These are phyloP conservation scores for Heterobasidion annosum DNA, from an alignment of 1,284 basidiomycete species.

Conservation along the genomic window DNA sequence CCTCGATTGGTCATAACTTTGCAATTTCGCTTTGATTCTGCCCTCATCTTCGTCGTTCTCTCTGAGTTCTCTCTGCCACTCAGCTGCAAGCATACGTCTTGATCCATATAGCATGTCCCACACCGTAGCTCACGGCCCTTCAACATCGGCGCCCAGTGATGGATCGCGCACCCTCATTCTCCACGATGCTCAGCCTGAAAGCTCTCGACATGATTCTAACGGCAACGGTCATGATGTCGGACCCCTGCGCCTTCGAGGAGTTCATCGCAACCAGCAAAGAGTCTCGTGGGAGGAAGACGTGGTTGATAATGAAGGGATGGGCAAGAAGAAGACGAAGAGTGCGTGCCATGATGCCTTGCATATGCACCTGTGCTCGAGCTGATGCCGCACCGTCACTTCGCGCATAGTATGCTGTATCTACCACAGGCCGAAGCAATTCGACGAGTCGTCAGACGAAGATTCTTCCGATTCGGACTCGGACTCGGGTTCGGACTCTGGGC, in stretches of 20 bases:
- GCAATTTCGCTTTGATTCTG: too few relatives aligned
- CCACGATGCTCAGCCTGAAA: slow-evolving; percentile 27
- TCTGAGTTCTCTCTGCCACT: too few relatives aligned
- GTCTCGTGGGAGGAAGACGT: slow-evolving; percentile 78
- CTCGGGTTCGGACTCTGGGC: slow-evolving; percentile 28
- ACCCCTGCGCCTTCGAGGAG: slow-evolving; percentile 47
- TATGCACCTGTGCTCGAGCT: background rate
- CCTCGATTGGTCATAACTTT: too few relatives aligned
- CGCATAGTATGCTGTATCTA: slow-evolving; percentile 80
- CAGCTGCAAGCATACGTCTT: too few relatives aligned
- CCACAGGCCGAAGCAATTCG: slow-evolving; percentile 69
- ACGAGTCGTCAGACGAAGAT: slow-evolving; percentile 72
- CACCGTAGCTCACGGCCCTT: slow-evolving; percentile 1
- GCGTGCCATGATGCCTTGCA: slow-evolving; percentile 18
- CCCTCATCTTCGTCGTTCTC: too few relatives aligned
- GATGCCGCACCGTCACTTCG: background rate
- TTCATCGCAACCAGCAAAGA: slow-evolving; percentile 28
- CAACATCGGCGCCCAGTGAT: slow-evolving; percentile 35
- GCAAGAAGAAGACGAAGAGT: slow-evolving; percentile 83
- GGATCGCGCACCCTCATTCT: slow-evolving; percentile 52
- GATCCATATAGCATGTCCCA: too few relatives aligned
- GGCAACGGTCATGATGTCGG: slow-evolving; percentile 23
- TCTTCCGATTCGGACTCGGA: slow-evolving; percentile 42
- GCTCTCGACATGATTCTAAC: slow-evolving; percentile 11
- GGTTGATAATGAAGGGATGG: slow-evolving; percentile 76